Evolutionary conservation across 2,329 filamentous ascomycete genomes (phyloP).

Genomic region (Aureobasidium uvarum): DNA sequence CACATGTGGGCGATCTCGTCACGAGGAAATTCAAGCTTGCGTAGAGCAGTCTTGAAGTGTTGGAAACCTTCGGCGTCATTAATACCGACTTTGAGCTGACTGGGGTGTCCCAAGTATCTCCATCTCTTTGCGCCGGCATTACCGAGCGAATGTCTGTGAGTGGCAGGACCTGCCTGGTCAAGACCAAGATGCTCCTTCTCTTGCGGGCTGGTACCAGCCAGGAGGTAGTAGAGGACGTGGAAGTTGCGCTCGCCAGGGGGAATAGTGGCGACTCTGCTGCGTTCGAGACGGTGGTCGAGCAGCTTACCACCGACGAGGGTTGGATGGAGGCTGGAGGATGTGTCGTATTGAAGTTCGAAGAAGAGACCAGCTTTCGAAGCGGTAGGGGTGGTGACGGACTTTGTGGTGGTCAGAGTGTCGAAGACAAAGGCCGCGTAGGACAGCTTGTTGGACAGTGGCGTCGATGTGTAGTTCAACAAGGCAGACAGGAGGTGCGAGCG

Average conservation of each 20-base stretch:
- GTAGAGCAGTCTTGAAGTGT: slow-evolving; percentile 92
- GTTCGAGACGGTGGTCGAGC: slow-evolving; percentile 86
- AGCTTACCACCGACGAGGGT: slow-evolving; percentile 91
- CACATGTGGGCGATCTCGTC: slow-evolving; percentile 96
- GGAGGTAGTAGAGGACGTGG: slow-evolving; percentile 90
- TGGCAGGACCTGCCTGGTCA: slow-evolving; percentile 55
- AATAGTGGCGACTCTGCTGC: slow-evolving; percentile 85
- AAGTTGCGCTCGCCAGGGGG: slow-evolving; percentile 97
- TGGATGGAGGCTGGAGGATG: slow-evolving; percentile 76
- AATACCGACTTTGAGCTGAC: slow-evolving; percentile 93
- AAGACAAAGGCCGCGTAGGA: slow-evolving; percentile 95
- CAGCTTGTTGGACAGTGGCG: slow-evolving; percentile 87
- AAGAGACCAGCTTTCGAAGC: slow-evolving; percentile 95
- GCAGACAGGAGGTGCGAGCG: slow-evolving; percentile 84
- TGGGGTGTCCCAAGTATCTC: slow-evolving; percentile 95
- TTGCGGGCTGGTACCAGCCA: slow-evolving; percentile 84
- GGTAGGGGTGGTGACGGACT: slow-evolving; percentile 90
- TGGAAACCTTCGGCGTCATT: slow-evolving; percentile 96
- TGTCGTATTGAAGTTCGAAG: slow-evolving; percentile 96
- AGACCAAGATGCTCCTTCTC: slow-evolving; percentile 84
- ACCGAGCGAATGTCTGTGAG: slow-evolving; percentile 55
- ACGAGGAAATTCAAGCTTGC: slow-evolving; percentile 90
- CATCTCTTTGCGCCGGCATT: slow-evolving; percentile 68
- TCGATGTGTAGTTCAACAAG: slow-evolving; percentile 84
- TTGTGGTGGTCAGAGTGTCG: slow-evolving; percentile 93